Evolutionary conservation across 768 basidiomycete genomes (phyloP), one percentile per base, ranked within the genome.

Genomic region (Cyclocybe aegerita): DNA sequence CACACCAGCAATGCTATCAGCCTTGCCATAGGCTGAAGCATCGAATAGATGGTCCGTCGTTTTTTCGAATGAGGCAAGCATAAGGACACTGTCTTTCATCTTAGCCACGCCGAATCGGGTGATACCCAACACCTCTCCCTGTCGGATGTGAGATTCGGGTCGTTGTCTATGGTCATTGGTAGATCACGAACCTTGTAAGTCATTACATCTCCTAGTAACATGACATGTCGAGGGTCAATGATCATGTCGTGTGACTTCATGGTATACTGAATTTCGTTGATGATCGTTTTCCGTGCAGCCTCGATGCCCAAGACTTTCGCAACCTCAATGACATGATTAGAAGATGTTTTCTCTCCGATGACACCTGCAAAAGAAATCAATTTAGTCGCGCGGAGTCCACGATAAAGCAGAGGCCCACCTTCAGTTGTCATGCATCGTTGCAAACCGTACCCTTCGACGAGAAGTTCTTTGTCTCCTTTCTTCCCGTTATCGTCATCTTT

Each of bases 1-100:
- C 5, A 99, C 96, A 44, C 97, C 97, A 30, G 92, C 86, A 47
- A 99, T 97, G 49, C 81, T 83, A 63, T 99, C 97, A 43, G 85
- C 93, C 70, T 98, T 98, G 9, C 94, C 93, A 66, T 88, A 95
- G 2, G 97, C 91, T 8, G 97, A 88, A 2, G 97, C 97, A 63
- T 99, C 94, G 70, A 99, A 99, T 52, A 99, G 72, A 68, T 99
- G 97, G 73, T 99, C 97, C 10, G 97, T 99, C 11, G 97, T 98
- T 75, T 98, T 98, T 71, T 99, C 97, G 69, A 99, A 99, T 17
- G 93, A 97, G 8, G 97, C 97, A 60, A 98, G 76, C 97, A 98
- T 99, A 61, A 99, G 82, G 0, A 98, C 95, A 61, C 92, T 93
- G 69, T 99, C 97, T 69, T 98, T 98, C 93, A 98, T 98, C 74